These are phyloP conservation scores for Clonostachys byssicola DNA, from an alignment of 2,329 filamentous ascomycete species.

Conservation along the genomic window DNA sequence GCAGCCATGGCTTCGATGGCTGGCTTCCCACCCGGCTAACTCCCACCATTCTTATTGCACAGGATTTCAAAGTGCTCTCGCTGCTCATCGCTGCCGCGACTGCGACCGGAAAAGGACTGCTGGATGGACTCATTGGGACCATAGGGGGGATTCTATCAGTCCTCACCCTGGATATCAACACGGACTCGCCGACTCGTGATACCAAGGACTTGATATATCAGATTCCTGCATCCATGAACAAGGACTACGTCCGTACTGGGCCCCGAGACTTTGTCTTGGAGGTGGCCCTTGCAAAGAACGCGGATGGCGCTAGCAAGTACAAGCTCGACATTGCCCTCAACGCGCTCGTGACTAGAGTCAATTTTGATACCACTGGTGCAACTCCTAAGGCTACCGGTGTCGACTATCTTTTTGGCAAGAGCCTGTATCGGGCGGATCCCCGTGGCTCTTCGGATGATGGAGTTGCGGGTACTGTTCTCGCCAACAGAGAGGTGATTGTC, in stretches of 20 bases:
- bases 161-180: conserved; percentile 38
- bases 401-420: conserved; percentile 28
- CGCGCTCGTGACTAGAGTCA: conserved; percentile 25
- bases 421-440: conserved; percentile 33
- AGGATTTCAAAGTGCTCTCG: conserved; percentile 38
- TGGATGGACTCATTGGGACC: conserved; percentile 7
- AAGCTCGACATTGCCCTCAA: conserved; percentile 24
- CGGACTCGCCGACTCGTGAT: conserved; percentile 30
- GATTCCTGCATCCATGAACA: conserved; percentile 31
- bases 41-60: conserved; percentile 35
- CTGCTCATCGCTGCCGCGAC: conserved; percentile 23
- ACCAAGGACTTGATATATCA: conserved; percentile 40
- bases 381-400: conserved; percentile 31
- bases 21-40: conserved; percentile 30
- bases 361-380: conserved; percentile 7
- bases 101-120: conserved; percentile 4
- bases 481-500: conserved; percentile 12
- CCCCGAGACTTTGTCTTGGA: conserved; percentile 46
- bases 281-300: conserved; percentile 38
- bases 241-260: conserved; percentile 30
- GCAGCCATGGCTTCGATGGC: conserved; percentile 12
- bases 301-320: conserved; percentile 37
- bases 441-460: conserved; percentile 15
- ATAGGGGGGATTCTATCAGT: conserved; percentile 15
- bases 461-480: not conserved